Base-by-base conservation (phyloP, 1,139 yeast species). In the Kodamaea arcana region DNA sequence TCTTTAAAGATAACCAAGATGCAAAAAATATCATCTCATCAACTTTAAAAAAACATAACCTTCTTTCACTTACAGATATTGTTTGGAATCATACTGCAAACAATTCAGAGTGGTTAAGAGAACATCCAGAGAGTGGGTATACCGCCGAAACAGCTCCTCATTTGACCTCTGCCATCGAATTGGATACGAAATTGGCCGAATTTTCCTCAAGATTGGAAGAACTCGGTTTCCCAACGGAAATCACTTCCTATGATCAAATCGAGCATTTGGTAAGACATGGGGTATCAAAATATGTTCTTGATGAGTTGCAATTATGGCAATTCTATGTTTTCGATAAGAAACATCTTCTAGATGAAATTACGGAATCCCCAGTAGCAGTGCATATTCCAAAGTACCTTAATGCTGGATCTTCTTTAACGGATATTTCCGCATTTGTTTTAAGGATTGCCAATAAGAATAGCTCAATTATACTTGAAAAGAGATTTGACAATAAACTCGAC, bases 1-100 rank as follows among this genome's bases (percentile, higher is more conserved):
- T 80, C 24, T 92, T 92, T 54, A 62, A 71, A 21, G 43, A 62
- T 15, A 63, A 63, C 31, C 59, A 61, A 1, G 39, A 50, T 12
- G 75, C 72, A 1, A 41, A 45, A 3, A 30, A 45, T 13, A 47
- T 57, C 30, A 49, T 69, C 15, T 40, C 48, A n/a, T 37, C 49
- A 3, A 61, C 83, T 51, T 78, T 80, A 48, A 50, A 62, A 17
- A 65, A 81, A 22, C 69, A 83, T 47, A 73, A 75, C 3, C 69
- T 90, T 42, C 65, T 92, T 34, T 73, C 95, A 1, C 66, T 92
- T 60, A 87, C 96, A 1, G 98, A 92, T 60, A 83, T 92, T 30
- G 97, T 92, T 2, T 80, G 88, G 71, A 92, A 92, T 56, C 98
- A 92, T 54, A 92, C 97, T 0, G 96, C 97, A 2, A 73, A 85